Evolutionary conservation across 495 filamentous ascomycete species (phyloP).

Genomic region (Talaromyces proteolyticus): DNA sequence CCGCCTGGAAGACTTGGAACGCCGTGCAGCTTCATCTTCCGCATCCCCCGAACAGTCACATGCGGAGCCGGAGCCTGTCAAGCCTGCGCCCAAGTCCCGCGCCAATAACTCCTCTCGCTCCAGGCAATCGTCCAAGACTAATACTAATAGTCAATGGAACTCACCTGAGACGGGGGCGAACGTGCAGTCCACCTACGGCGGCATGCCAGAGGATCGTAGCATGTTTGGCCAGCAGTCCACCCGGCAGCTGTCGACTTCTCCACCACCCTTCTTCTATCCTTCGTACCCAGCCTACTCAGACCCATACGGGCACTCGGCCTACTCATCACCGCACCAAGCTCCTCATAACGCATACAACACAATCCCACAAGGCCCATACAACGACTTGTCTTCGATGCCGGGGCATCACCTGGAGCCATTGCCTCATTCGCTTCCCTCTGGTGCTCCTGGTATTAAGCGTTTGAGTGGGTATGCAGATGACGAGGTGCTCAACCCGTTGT

Average conservation of each 20-base stretch:
- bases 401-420: conserved; percentile 57
- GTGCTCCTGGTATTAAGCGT: conserved; percentile 53
- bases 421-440: conserved; percentile 59
- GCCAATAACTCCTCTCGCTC: conserved; percentile 4
- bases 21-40: conserved; percentile 80
- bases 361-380: conserved; percentile 45
- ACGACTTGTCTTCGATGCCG: conserved; percentile 48
- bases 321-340: conserved; percentile 23
- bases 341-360: conserved; percentile 60
- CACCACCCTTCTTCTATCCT: conserved; percentile 69
- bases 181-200: not conserved
- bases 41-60: conserved; percentile 60
- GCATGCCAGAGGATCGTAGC: not conserved
- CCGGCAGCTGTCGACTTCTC: conserved; percentile 60
- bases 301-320: conserved; percentile 57
- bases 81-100: conserved; percentile 30
- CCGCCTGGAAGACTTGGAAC: conserved; percentile 91
- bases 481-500: conserved; percentile 67
- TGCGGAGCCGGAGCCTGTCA: conserved; percentile 42
- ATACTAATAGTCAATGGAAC: not conserved
- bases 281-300: conserved; percentile 61
- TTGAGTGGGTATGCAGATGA: conserved; percentile 51
- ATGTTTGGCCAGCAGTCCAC: conserved; percentile 68
- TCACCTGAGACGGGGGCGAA: not conserved
- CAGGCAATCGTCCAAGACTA: not conserved